Conservation (phyloP, 2,329 filamentous ascomycete species). For the Fusarium hostae region DNA sequence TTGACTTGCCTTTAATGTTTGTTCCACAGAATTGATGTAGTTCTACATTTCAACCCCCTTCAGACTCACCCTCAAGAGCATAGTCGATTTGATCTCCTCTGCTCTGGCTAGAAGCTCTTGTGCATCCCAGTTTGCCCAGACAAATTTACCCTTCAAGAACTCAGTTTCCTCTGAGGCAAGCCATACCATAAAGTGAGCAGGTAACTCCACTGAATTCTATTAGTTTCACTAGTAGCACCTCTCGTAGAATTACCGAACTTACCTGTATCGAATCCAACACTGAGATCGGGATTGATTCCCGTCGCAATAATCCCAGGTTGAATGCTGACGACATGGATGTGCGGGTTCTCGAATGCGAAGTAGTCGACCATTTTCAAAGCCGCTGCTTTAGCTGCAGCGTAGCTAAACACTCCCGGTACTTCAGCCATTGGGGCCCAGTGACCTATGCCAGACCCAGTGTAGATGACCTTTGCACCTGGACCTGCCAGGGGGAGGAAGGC, state of each 20-base stretch:
- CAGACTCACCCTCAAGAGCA: neutral
- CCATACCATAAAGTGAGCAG: conserved; percentile 24
- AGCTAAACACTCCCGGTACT: conserved; percentile 40
- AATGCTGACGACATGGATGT: conserved; percentile 50
- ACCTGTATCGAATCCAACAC: neutral
- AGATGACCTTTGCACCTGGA: conserved; percentile 33
- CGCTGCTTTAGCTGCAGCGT: conserved; percentile 51
- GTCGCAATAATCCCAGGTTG: conserved; percentile 56
- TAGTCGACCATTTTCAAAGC: conserved; percentile 50
- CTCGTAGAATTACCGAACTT: too few relatives aligned
- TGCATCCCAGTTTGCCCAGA: conserved; percentile 15
- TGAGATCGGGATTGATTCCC: conserved; percentile 42
- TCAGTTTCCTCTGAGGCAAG: neutral
- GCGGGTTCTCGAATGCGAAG: conserved; percentile 50
- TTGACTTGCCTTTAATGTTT: too few relatives aligned
- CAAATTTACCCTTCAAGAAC: conserved; percentile 4
- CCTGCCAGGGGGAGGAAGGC: conserved; percentile 35
- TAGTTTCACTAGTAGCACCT: too few relatives aligned
- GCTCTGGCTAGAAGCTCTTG: neutral
- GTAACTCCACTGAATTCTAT: neutral
- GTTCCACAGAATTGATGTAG: too few relatives aligned
- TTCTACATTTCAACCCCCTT: too few relatives aligned
- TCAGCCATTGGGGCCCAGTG: conserved; percentile 35
- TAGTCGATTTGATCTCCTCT: neutral
- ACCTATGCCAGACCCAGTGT: conserved; percentile 32